A percentile compares a stretch with the other conserved stretches of the same genome.
phyloP scores from a whole-genome alignment of 495 filamentous ascomycete species.

The Aspergillus campestris region DNA sequence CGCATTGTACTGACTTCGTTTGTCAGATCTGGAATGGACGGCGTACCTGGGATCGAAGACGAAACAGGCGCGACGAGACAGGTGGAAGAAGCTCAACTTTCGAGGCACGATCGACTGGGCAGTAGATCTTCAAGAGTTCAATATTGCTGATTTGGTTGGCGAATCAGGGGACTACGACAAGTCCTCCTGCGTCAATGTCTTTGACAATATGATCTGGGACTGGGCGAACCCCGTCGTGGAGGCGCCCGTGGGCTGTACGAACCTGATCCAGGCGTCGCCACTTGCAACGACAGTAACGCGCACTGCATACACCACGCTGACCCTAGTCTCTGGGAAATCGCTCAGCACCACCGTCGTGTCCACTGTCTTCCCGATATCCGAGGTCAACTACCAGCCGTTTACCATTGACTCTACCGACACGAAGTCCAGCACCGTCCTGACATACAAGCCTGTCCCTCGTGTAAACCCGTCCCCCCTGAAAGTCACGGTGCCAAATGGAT shows the following conservation, averaged over 20 bases:
- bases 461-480: no score
- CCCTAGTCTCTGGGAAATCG: background rate
- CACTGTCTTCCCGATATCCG: background rate
- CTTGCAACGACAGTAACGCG: background rate
- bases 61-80: conserved; percentile 3
- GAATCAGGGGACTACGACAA: background rate
- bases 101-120: conserved; percentile 20
- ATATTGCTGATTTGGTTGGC: no score
- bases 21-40: background rate
- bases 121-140: conserved; percentile 14
- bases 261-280: background rate
- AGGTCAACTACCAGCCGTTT: background rate
- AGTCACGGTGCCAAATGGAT: no score
- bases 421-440: no score
- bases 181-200: background rate
- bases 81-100: conserved; percentile 12
- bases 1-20: no score
- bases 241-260: background rate
- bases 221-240: background rate
- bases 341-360: background rate
- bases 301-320: background rate
- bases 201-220: background rate
- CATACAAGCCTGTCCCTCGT: no score
- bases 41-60: conserved; percentile 6
- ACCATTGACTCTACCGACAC: background rate